Evolutionary conservation across 805 yeast species (phyloP).

Genomic region (Scheffersomyces ergatensis): DNA sequence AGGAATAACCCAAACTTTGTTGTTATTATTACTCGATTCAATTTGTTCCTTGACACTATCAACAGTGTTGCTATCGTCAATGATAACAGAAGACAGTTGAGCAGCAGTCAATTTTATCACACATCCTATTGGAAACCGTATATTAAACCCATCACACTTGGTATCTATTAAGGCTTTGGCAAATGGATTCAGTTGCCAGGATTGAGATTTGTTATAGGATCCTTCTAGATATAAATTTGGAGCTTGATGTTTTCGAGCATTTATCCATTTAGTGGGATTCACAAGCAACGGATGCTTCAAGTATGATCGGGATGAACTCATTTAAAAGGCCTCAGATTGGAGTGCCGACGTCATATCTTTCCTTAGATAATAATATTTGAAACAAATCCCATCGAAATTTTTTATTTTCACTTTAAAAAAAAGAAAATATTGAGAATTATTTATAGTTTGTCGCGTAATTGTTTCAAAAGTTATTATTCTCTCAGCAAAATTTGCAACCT

Average conservation of each 20-base stretch:
- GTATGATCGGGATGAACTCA: neutral
- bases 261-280: constrained; percentile 28
- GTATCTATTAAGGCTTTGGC: constrained; percentile 22
- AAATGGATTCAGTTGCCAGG: constrained; percentile 24
- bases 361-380: no score
- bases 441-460: no score
- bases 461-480: no score
- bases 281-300: constrained; percentile 28
- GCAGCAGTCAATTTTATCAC: constrained; percentile 9
- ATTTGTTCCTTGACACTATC: no score
- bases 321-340: neutral
- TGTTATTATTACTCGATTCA: no score
- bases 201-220: constrained; percentile 14
- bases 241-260: constrained; percentile 17
- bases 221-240: constrained; percentile 13
- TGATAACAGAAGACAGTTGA: no score
- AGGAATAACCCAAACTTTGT: constrained; percentile 11
- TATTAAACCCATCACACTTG: constrained; percentile 18
- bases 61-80: no score
- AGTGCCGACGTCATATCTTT: no score
- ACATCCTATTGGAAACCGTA: constrained; percentile 18
- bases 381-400: no score
- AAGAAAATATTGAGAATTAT: no score
- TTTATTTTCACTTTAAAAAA: no score
- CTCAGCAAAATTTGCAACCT: no score